Evolutionary conservation across 2,329 filamentous ascomycete genomes (phyloP).

Genomic region (Colletotrichum gigasporum): DNA sequence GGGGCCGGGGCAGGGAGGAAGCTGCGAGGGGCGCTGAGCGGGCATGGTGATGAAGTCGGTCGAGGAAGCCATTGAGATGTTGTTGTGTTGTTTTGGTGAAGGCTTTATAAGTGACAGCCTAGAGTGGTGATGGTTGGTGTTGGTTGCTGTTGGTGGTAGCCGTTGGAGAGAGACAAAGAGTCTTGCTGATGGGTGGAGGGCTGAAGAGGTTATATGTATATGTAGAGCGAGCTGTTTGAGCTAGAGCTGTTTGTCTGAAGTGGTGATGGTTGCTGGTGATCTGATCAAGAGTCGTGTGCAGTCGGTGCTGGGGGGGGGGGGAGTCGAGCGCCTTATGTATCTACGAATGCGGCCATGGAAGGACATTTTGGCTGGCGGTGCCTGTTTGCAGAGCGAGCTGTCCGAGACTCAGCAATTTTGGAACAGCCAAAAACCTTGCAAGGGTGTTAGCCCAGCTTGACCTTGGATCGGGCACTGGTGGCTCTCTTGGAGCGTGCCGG

Average conservation of each 20-base stretch:
- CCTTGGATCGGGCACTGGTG: constrained; percentile 31
- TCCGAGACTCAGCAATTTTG: constrained; percentile 32
- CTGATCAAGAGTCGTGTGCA: not conserved
- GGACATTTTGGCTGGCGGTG: constrained; percentile 27
- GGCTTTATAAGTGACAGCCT: constrained; percentile 6
- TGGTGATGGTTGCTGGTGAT: constrained; percentile 17
- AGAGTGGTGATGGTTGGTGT: too few species aligned
- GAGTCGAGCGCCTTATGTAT: constrained; percentile 34
- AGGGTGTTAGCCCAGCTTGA: constrained; percentile 30
- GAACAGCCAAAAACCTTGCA: constrained; percentile 31
- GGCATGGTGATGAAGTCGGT: constrained; percentile 55
- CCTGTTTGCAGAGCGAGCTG: constrained; percentile 30
- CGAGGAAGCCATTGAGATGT: constrained; percentile 31
- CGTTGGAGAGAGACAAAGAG: constrained; percentile 20
- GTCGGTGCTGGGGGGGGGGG: constrained; percentile 13
- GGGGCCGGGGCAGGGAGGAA: constrained; percentile 73
- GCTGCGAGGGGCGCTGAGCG: constrained; percentile 70
- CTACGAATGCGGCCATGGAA: constrained; percentile 22
- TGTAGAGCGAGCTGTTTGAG: constrained; percentile 18
- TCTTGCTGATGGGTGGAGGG: constrained; percentile 14
- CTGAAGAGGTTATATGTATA: constrained; percentile 8
- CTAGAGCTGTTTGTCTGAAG: constrained; percentile 8
- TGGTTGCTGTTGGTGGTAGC: not conserved
- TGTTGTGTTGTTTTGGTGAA: constrained; percentile 31
- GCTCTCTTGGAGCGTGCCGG: not conserved